A percentile compares a stretch with the other conserved stretches of the same genome.
Evolutionary conservation across 164 flowering plant species (phyloP).

Genomic region (Sedum album): DNA sequence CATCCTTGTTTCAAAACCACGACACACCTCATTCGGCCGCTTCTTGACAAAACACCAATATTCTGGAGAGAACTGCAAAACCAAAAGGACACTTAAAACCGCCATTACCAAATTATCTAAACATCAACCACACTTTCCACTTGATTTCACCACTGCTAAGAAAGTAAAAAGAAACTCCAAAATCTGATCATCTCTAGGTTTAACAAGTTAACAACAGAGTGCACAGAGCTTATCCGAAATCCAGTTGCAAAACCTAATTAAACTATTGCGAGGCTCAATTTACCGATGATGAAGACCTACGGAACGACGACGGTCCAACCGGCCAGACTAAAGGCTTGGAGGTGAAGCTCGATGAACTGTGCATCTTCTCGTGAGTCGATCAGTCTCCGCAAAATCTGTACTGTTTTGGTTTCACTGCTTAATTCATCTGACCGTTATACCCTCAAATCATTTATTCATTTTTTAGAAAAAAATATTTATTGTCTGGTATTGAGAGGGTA

Average conservation of each 20-base stretch:
- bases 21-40: neutral
- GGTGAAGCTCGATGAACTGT: neutral
- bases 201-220: neutral
- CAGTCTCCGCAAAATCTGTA: neutral
- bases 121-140: neutral
- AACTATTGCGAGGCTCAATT: neutral
- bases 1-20: neutral
- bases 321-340: neutral
- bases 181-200: neutral
- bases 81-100: neutral
- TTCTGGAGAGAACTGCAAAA: neutral
- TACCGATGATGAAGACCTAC: neutral
- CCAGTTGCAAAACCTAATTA: neutral
- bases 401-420: neutral
- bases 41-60: neutral
- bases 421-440: conserved; percentile 3
- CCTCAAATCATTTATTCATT: neutral
- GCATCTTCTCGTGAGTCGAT: conserved; percentile 7
- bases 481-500: no score
- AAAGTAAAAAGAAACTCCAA: neutral
- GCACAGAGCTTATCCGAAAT: neutral
- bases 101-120: neutral
- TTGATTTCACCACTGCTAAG: neutral
- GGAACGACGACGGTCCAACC: neutral
- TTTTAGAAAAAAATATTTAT: neutral